Evolutionary conservation across 2,329 filamentous ascomycete genomes (phyloP).

Genomic region (Colletotrichum spaethianum): DNA sequence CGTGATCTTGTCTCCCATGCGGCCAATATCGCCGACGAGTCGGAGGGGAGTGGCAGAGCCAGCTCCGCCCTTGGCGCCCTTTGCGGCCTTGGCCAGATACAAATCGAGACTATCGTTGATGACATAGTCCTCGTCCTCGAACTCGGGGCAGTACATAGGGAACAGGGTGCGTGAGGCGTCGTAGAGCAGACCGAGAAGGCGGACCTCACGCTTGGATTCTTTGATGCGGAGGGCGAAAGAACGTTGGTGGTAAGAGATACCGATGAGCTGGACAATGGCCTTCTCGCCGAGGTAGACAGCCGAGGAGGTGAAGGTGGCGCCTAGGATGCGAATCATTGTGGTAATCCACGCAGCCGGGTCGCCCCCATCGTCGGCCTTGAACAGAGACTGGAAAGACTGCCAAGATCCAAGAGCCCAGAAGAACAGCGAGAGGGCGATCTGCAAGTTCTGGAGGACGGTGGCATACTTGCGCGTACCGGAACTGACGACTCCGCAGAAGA

Average conservation of each 20-base stretch:
- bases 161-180: conserved; percentile 92
- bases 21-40: conserved; percentile 82
- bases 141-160: conserved; percentile 92
- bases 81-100: conserved; percentile 67
- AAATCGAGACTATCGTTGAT: conserved; percentile 89
- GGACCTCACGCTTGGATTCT: conserved; percentile 89
- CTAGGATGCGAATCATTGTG: conserved; percentile 75
- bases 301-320: conserved; percentile 76
- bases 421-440: conserved; percentile 77
- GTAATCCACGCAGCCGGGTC: conserved; percentile 63
- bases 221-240: conserved; percentile 88
- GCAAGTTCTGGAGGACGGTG: conserved; percentile 73
- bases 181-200: conserved; percentile 86
- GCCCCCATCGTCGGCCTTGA: conserved; percentile 48
- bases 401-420: conserved; percentile 77
- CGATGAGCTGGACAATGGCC: conserved; percentile 84
- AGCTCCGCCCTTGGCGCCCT: conserved; percentile 61
- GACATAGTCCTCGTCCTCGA: conserved; percentile 90
- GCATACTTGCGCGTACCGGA: conserved; percentile 80
- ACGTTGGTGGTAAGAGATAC: conserved; percentile 87
- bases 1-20: conserved; percentile 93
- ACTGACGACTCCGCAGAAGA: conserved; percentile 78
- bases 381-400: conserved; percentile 73
- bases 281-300: conserved; percentile 84
- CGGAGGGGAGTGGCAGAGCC: conserved; percentile 84